Conservation (phyloP, 257 asterid genomes). For the Craterostigma plantagineum region DNA sequence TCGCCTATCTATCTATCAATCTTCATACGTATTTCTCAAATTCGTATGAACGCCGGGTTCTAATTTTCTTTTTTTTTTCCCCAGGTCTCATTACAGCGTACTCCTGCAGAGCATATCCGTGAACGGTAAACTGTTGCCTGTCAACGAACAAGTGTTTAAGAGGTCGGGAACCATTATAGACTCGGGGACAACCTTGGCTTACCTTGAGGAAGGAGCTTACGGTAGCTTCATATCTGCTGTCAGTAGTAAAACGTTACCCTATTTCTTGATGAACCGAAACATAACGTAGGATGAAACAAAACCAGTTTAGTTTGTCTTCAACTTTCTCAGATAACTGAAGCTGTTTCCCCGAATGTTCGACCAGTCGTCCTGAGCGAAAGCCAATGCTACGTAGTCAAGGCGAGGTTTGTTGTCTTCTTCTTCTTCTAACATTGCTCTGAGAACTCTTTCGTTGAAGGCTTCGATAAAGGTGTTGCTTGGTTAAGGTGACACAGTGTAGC, state of each 20-base stretch:
- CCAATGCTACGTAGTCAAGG: conserved; percentile 43
- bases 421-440: conserved; percentile 1
- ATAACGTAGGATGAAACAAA: too few relatives aligned
- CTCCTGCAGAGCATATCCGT: conserved; percentile 50
- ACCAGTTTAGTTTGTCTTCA: neutral
- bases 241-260: conserved; percentile 13
- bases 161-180: conserved; percentile 59
- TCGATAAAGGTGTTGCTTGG: conserved; percentile 3
- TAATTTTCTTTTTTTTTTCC: conserved; percentile 10
- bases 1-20: conserved; percentile 14
- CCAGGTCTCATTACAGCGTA: conserved; percentile 69
- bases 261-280: too few relatives aligned
- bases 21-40: too few relatives aligned
- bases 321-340: conserved; percentile 40
- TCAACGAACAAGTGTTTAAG: conserved; percentile 40
- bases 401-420: conserved; percentile 46
- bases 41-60: neutral
- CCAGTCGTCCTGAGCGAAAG: conserved; percentile 32
- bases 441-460: neutral
- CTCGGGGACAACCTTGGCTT: conserved; percentile 88
- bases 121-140: conserved; percentile 36
- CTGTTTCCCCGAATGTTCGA: conserved; percentile 25
- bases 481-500: conserved; percentile 5
- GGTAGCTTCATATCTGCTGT: conserved; percentile 66
- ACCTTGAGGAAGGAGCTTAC: conserved; percentile 70